Evolutionary conservation across 768 basidiomycete genomes (phyloP).

Genomic region (Russula dissimulans): DNA sequence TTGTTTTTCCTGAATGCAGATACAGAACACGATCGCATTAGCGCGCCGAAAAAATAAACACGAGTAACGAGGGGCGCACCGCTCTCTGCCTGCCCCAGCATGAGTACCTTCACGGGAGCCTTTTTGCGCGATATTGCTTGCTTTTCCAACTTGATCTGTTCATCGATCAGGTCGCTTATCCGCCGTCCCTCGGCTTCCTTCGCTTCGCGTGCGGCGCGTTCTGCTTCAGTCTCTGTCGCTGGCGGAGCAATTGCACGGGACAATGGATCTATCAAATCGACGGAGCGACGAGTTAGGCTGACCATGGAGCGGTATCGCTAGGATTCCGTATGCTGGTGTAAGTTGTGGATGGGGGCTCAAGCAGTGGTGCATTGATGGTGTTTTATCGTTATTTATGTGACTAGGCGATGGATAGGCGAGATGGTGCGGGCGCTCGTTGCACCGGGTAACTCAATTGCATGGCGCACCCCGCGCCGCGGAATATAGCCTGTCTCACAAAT

Average conservation of each 20-base stretch:
- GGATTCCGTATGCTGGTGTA: background rate
- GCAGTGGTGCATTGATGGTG: background rate
- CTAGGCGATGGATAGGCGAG: background rate
- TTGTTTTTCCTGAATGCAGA: background rate
- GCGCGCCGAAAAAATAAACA: background rate
- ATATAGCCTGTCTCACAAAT: background rate
- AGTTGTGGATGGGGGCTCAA: background rate
- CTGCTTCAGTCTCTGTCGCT: conserved; percentile 14
- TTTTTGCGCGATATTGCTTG: conserved; percentile 17
- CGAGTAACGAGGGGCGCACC: background rate
- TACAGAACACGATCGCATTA: background rate
- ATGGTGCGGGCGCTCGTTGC: background rate
- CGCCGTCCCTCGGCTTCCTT: conserved; percentile 20
- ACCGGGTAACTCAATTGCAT: background rate
- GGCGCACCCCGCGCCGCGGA: background rate
- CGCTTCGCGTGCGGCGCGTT: conserved; percentile 18
- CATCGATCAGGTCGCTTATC: conserved; percentile 23
- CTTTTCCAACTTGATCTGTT: conserved; percentile 17
- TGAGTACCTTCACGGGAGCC: conserved; percentile 21
- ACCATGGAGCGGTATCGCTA: background rate
- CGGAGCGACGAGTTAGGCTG: background rate
- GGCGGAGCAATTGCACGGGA: background rate
- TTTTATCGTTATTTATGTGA: background rate
- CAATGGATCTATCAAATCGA: background rate
- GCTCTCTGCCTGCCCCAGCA: conserved; percentile 21